Evolutionary conservation across 1,284 basidiomycete species (phyloP), one percentile per base, ranked within the genome.

Genomic region (Rhodotorula sp.): DNA sequence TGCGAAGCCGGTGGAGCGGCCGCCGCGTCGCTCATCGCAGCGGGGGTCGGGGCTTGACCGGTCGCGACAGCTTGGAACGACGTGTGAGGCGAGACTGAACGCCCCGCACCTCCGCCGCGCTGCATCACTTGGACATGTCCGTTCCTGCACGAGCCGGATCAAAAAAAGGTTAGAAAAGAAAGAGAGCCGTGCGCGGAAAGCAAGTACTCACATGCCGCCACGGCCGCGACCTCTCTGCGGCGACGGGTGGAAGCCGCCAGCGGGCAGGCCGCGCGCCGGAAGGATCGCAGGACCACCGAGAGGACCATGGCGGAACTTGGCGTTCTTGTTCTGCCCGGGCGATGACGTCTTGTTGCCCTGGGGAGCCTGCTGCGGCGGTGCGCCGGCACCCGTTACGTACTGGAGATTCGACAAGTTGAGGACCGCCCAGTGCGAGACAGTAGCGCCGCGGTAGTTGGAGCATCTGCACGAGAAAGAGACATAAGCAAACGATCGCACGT

Each of bases 401-500:
- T 78, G 77, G 34, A 52, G 89, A 74, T 89, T 84, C 21, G 89
- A 90, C 75, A 97, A 81, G 81, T 97, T 97, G 72, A 97, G 83
- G 78, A 93, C 92, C 0, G 91, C 87, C 70, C 89, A 88, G 81
- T 93, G 92, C 43, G 90, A 87, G 39, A 95, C 89, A 0, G 89
- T 90, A 51, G 90, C 90, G 49, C 94, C 94, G 20, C 93, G 89
- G 81, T 96, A 96, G 75, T 89, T 87, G 0, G 93, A 93, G 82
- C 94, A 96, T 73, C 92, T 92, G 73, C 65, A 34, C 23, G 48
- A 48, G 68, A 14, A 58, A 8, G 23, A 16, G 26, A 31, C 21
- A 65, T 12, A 31, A 18, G 65, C 67, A 62, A 72, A 52, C 48
- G 54, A 39, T 29, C 67, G 61, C 26, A 58, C 14, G 66, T 51